Evolutionary conservation across 768 basidiomycete genomes (phyloP).

Genomic region (Phanerodontia chrysosporium): DNA sequence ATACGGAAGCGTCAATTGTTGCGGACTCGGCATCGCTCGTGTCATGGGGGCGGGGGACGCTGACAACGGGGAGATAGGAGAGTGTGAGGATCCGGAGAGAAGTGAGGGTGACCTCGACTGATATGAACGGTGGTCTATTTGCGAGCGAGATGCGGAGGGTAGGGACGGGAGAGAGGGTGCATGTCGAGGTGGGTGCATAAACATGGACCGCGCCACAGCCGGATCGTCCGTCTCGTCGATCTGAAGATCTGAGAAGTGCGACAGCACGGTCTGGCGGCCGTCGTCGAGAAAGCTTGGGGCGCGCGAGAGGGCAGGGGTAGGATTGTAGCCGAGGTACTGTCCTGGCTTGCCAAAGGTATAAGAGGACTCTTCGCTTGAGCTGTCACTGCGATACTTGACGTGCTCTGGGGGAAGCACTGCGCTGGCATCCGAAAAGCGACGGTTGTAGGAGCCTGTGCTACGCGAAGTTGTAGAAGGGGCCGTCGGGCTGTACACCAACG

Average conservation of each 20-base stretch:
- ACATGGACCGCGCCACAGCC: conserved; percentile 2
- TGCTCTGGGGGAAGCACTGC: neutral
- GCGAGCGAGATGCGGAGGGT: neutral
- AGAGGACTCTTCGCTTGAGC: neutral
- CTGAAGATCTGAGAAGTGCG: neutral
- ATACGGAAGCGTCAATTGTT: neutral
- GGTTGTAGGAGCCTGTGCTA: neutral
- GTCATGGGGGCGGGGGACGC: neutral
- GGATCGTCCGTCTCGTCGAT: conserved; percentile 9
- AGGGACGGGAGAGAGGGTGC: neutral
- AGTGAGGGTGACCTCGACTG: neutral
- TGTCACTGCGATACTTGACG: neutral
- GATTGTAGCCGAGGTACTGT: neutral
- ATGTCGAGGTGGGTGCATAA: neutral
- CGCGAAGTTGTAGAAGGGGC: neutral
- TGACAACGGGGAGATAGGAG: neutral
- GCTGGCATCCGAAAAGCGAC: conserved; percentile 8
- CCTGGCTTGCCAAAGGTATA: neutral
- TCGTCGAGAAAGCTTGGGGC: neutral
- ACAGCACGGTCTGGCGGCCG: neutral
- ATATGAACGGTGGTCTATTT: neutral
- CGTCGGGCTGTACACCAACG: neutral
- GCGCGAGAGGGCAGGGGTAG: neutral
- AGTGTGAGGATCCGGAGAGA: neutral
- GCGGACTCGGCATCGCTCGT: neutral